Percentiles rank a stretch among this genome's conserved stretches.
Conservation (phyloP, 2,329 filamentous ascomycete species). For the Diaporthe citrichinensis region DNA sequence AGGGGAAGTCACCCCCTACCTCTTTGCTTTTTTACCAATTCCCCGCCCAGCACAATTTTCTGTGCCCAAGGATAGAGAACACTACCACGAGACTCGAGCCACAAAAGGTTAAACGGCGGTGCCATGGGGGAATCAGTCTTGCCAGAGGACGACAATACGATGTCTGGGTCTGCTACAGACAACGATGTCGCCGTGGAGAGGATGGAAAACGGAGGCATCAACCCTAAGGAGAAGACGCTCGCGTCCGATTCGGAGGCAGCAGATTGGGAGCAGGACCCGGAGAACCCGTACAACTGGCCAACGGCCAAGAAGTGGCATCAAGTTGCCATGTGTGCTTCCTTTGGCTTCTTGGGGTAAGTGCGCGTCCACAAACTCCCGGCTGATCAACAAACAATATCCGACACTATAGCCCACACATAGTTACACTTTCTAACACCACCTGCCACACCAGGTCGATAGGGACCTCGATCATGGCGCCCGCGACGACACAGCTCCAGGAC, state of each 20-base stretch:
- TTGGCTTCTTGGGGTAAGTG: constrained; percentile 60
- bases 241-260: constrained; percentile 25
- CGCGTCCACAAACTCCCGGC: too few relatives aligned
- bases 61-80: background rate
- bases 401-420: background rate
- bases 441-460: constrained; percentile 62
- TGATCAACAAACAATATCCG: too few relatives aligned
- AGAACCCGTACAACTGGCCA: constrained; percentile 69
- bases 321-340: constrained; percentile 54
- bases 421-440: background rate
- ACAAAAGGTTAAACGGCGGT: background rate
- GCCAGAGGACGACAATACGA: constrained; percentile 1
- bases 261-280: constrained; percentile 55
- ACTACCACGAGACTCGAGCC: background rate
- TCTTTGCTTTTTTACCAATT: background rate
- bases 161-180: constrained; percentile 2
- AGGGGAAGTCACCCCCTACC: background rate
- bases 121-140: background rate
- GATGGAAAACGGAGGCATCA: background rate
- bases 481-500: constrained; percentile 59
- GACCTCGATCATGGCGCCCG: constrained; percentile 68
- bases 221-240: background rate
- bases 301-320: constrained; percentile 56
- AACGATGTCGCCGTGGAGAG: background rate
- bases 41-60: background rate